Evolutionary conservation across 2,329 filamentous ascomycete species (phyloP).

Genomic region (Emydomyces testavorans): DNA sequence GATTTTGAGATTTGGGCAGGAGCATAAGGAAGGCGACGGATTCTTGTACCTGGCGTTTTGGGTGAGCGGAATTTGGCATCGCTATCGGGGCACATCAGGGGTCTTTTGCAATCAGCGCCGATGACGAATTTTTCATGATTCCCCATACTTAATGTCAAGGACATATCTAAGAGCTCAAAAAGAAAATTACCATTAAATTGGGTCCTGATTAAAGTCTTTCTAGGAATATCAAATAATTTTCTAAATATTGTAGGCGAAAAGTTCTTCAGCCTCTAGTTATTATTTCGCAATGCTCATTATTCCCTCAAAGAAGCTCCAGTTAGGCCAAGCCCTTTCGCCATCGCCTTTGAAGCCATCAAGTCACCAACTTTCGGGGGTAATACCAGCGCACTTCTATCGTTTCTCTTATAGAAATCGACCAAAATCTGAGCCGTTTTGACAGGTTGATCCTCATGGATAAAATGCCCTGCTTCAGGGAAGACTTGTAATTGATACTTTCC

Average conservation of each 20-base stretch:
- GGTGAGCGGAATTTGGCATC: neutral
- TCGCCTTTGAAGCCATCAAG: constrained; percentile 39
- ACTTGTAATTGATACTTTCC: constrained; percentile 92
- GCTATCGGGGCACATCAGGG: neutral
- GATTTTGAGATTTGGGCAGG: neutral
- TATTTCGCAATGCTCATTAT: neutral
- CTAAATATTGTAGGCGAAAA: neutral
- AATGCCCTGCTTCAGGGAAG: constrained; percentile 89
- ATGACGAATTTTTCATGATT: neutral
- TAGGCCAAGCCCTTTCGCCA: constrained; percentile 27
- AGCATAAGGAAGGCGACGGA: neutral
- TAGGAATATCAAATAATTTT: no score
- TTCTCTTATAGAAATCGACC: constrained; percentile 82
- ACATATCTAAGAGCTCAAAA: neutral
- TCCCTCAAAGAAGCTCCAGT: neutral
- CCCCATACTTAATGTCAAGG: neutral
- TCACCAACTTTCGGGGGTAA: constrained; percentile 86
- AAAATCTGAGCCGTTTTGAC: constrained; percentile 76
- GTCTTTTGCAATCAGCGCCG: neutral
- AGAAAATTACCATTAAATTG: neutral
- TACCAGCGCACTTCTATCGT: constrained; percentile 73
- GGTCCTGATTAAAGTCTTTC: neutral
- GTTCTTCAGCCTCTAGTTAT: neutral
- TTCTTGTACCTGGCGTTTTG: constrained; percentile 1
- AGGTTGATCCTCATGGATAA: constrained; percentile 89